Evolutionary conservation across 345 rosid species (phyloP).

Genomic region (Hirschfeldia incana): DNA sequence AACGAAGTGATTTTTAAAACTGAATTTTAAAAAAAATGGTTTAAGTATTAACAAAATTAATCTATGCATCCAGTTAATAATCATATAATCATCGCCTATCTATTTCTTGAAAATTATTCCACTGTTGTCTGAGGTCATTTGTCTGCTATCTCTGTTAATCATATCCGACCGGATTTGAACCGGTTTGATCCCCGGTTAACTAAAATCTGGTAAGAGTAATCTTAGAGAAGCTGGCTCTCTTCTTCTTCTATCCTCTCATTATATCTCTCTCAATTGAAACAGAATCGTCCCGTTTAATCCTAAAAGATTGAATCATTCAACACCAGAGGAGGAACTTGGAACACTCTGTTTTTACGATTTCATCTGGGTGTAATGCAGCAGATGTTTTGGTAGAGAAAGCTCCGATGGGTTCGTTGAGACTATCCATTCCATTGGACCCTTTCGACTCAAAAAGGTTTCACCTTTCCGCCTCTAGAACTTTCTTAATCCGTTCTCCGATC

Average conservation of each 20-base stretch:
- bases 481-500: slow-evolving; percentile 37
- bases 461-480: slow-evolving; percentile 42
- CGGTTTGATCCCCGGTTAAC: slow-evolving; percentile 16
- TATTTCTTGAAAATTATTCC: no score
- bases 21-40: no score
- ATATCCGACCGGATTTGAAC: slow-evolving; percentile 11
- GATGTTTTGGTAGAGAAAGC: slow-evolving; percentile 6
- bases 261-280: neutral
- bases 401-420: slow-evolving; percentile 59
- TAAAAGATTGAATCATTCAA: slow-evolving; percentile 1
- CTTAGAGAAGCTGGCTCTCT: neutral
- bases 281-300: neutral
- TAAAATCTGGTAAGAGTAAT: neutral
- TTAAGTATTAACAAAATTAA: no score
- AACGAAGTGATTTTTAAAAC: no score
- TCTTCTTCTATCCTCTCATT: slow-evolving; percentile 21
- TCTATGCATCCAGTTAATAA: no score
- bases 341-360: neutral
- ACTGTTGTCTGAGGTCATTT: no score
- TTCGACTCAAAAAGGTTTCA: slow-evolving; percentile 56
- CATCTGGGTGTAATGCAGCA: neutral
- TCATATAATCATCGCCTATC: no score
- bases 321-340: neutral
- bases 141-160: no score
- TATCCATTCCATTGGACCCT: slow-evolving; percentile 48